Conservation (phyloP, 768 basidiomycete species). For the Mrakia blollopis region DNA sequence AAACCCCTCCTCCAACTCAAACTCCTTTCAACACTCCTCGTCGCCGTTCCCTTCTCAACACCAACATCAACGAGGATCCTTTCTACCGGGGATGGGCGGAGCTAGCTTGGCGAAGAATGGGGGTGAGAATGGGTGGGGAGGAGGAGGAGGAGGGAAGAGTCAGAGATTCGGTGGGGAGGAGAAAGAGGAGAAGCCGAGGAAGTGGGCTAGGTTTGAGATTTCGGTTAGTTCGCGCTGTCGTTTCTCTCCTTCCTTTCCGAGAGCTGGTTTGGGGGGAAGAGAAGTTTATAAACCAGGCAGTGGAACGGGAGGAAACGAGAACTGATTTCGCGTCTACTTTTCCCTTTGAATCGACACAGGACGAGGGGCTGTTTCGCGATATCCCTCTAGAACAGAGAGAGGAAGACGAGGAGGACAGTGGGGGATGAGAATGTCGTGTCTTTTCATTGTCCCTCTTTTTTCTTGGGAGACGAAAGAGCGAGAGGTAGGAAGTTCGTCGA, state of each 20-base stretch:
- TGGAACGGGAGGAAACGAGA: not conserved
- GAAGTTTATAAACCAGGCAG: not conserved
- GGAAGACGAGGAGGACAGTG: not conserved
- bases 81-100: not conserved
- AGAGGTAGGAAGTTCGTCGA: too few species aligned
- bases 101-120: too few species aligned
- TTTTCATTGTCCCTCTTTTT: not conserved
- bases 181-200: not conserved
- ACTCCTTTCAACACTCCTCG: not conserved
- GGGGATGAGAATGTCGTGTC: not conserved
- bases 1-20: not conserved
- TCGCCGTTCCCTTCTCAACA: not conserved
- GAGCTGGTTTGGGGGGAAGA: not conserved
- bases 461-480: not conserved
- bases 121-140: not conserved
- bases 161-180: not conserved
- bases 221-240: not conserved
- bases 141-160: not conserved
- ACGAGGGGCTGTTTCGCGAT: not conserved
- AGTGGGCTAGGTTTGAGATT: slow-evolving; percentile 10
- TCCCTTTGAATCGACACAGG: not conserved
- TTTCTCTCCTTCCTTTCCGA: too few species aligned
- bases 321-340: not conserved
- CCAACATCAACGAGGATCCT: not conserved
- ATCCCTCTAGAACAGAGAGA: not conserved